phyloP scores from a whole-genome alignment of 2,329 filamentous ascomycete species.

The Orbilia oligospora region DNA sequence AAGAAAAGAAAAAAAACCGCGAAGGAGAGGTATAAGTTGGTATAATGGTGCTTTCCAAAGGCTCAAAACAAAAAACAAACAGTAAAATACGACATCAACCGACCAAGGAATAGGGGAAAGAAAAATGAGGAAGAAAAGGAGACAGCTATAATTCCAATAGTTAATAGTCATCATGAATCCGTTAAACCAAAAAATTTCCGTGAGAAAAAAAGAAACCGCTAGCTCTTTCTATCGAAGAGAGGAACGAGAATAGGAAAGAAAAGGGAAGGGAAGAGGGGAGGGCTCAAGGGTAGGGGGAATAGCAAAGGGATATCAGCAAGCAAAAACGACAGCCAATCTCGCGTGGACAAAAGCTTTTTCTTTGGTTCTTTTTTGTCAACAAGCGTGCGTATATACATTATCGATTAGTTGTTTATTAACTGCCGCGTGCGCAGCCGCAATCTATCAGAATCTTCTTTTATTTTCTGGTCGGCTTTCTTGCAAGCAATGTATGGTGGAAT shows the following conservation, averaged over 20 bases:
- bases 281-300: too few relatives aligned
- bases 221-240: constrained; percentile 49
- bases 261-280: not conserved
- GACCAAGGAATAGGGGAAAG: constrained; percentile 36
- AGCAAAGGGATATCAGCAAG: constrained; percentile 24
- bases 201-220: constrained; percentile 40
- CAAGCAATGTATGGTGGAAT: constrained; percentile 15
- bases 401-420: constrained; percentile 58
- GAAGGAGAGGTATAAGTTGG: constrained; percentile 36
- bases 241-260: constrained; percentile 26
- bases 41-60: constrained; percentile 22
- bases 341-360: constrained; percentile 26
- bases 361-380: constrained; percentile 14
- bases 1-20: constrained; percentile 23
- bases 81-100: constrained; percentile 42
- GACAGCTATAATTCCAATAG: constrained; percentile 19
- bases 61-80: constrained; percentile 19
- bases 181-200: constrained; percentile 46
- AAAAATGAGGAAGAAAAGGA: constrained; percentile 23
- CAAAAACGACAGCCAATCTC: constrained; percentile 27
- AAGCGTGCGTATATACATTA: constrained; percentile 58
- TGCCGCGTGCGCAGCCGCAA: constrained; percentile 49
- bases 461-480: constrained; percentile 16
- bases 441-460: constrained; percentile 46
- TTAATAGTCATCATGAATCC: constrained; percentile 41